Evolutionary conservation across 495 filamentous ascomycete species (phyloP), one percentile per base, ranked within the genome.

Genomic region (Xylaria nigripes): DNA sequence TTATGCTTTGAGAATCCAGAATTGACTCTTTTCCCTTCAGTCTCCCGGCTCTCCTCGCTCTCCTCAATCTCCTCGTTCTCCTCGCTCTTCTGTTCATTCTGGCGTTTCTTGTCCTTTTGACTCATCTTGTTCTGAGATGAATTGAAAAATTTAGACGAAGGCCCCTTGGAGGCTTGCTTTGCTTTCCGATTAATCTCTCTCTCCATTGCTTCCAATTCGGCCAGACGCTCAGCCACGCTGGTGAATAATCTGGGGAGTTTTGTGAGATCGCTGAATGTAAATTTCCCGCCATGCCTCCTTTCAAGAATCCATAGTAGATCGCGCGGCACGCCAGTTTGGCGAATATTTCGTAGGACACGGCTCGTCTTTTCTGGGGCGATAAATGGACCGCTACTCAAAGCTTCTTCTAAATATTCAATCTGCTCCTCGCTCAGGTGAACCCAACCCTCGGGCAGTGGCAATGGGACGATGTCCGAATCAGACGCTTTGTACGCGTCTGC

Each of bases 181-280:
- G 23, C 18, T 19, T 18, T 36, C 13, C 7, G 45, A n/a, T 21
- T 25, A 16, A 0, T 22, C 24, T 13, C n/a, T 13, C 8, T 13
- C n/a, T 41, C 13, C 1, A 0, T n/a, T 5, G 61, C 45, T n/a
- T 4, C 36, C 3, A 51, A 1, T 13, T 62, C 29, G 5, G 47
- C 48, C 13, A 68, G 1, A 43, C 51, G 43, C 3, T 48, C 40
- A 1, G 61, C 51, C 18, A 73, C 27, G 41, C 59, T 48, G 23
- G 48, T 57, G 7, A 60, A 21, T 23, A 43, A 48, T 46, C 57
- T 52, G 13, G 64, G 47, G 0, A 61, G 12, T 48, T 52, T 72
- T 41, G 77, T 72, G 50, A 74, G 74, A 51, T 95, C 89, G 12
- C 77, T 79, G 24, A 88, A 79, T 46, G 81, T 74, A 19, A 87